Base-by-base conservation (phyloP, 371 early-diverging fungal species). In the Funneliformis caledonium region DNA sequence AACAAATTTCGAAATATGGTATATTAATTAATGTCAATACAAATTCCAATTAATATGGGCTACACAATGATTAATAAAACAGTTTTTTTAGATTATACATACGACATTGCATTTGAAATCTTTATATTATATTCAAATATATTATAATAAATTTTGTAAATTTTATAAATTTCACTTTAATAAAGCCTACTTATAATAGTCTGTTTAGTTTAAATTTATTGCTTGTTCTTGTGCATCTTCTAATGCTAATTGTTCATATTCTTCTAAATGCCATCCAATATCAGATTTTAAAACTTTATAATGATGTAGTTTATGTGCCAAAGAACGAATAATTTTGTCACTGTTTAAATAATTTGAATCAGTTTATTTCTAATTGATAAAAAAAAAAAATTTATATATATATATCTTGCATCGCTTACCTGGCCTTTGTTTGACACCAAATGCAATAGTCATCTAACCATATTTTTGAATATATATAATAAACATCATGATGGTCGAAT, bases 391-490 rank as follows among this genome's bases (percentile, higher is more conserved):
- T 65, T 7, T 14, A 69, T 62, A 59, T 43, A 22, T n/a, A 78
- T 2, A 31, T 52, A 47, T 9, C 60, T 81, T n/a, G 9, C 12
- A 64, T 50, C 31, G 80, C 56, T 52, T 80, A 85, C 83, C 79
- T 82, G 6, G 84, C 82, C 14, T 79, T 60, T 4, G 88, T 90
- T 82, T 97, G 97, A n/a, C 96, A 87, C 99, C 99, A 98, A n/a
- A 94, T 89, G 85, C 97, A 96, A 83, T 98, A 98, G 83, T 98
- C 98, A 83, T 96, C 96, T n/a, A 98, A 69, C 83, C 87, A 96
- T 9, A 97, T 86, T 84, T 96, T 92, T 84, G 94, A 91, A 79
- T 97, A 93, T 5, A 96, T 85, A 81, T 96, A 97, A 82, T 93
- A 93, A 0, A 92, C 85, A 79, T 97, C 97, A 81, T 97, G 94